Conservation (phyloP, 352 stramenopile species). For the Thraustochytrium sp. region DNA sequence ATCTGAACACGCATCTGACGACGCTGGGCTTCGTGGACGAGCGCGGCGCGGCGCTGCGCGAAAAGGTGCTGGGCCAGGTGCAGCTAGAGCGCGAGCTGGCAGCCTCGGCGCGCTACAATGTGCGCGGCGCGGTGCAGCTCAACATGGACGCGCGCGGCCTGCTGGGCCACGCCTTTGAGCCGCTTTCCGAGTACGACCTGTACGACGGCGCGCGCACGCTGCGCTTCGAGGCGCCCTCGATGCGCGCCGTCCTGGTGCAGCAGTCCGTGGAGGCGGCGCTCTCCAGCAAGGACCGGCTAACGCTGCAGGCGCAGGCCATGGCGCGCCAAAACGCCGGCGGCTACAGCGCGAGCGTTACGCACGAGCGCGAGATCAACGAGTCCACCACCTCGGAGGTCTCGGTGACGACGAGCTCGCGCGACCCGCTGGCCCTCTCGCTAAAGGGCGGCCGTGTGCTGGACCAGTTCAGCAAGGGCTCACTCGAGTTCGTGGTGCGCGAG, state of each 20-base stretch:
- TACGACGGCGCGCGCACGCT: not conserved
- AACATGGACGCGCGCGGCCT: conserved; percentile 14
- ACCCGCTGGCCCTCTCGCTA: not conserved
- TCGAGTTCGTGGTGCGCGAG: conserved; percentile 31
- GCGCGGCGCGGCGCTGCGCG: not conserved
- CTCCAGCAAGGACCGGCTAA: not conserved
- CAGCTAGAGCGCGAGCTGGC: conserved; percentile 33
- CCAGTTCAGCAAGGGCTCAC: conserved; percentile 6
- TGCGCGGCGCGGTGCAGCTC: conserved; percentile 29
- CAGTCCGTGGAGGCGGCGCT: conserved; percentile 23
- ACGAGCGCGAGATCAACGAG: conserved; percentile 13
- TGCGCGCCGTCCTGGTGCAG: not conserved
- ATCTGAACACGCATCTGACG: not conserved
- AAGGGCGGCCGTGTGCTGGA: conserved; percentile 9
- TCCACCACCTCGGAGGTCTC: not conserved
- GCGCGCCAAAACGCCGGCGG: not conserved
- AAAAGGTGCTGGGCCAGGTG: not conserved
- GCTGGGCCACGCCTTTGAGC: conserved; percentile 13
- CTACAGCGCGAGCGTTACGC: not conserved
- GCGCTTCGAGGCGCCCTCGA: not conserved
- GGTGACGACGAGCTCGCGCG: not conserved
- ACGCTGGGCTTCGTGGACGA: not conserved
- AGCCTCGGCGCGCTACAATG: conserved; percentile 18
- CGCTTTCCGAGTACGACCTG: conserved; percentile 12
- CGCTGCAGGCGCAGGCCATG: not conserved